These are phyloP conservation scores for Trifolium fragiferum DNA, from an alignment of 306 rosid genomes.

Conservation along the genomic window DNA sequence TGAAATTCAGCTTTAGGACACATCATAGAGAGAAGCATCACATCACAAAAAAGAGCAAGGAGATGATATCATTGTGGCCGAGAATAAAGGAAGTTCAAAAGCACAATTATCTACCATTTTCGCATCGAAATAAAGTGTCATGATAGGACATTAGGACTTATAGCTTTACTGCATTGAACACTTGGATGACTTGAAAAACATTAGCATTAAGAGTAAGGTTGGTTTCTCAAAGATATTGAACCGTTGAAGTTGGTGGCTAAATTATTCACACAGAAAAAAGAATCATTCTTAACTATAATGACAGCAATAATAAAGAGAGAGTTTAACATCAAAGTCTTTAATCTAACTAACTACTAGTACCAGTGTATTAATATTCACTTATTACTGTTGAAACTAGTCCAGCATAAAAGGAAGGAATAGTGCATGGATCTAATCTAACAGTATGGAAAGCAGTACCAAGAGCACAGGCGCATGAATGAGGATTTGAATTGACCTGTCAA, in stretches of 20 bases:
- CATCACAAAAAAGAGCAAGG: constrained; percentile 25
- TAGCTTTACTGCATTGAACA: constrained; percentile 30
- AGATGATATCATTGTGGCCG: constrained; percentile 34
- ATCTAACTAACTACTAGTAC: constrained; percentile 26
- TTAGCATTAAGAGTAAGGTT: constrained; percentile 17
- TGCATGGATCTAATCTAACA: constrained; percentile 25
- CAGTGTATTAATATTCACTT: constrained; percentile 32
- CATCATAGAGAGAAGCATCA: constrained; percentile 40
- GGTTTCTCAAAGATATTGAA: constrained; percentile 8
- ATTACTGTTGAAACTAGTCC: constrained; percentile 26
- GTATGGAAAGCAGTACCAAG: constrained; percentile 41
- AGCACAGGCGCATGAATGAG: constrained; percentile 35
- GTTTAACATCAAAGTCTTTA: constrained; percentile 14
- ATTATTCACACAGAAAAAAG: constrained; percentile 17
- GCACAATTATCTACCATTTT: constrained; percentile 17
- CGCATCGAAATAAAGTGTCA: constrained; percentile 35
- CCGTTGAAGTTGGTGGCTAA: constrained; percentile 22
- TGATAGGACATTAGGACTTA: constrained; percentile 29
- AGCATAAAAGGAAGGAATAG: constrained; percentile 35
- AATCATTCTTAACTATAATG: constrained; percentile 24
- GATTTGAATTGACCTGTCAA: constrained; percentile 33
- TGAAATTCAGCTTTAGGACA: constrained; percentile 38
- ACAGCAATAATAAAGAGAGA: constrained; percentile 46
- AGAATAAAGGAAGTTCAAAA: constrained; percentile 38
- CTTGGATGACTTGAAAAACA: constrained; percentile 13